These are phyloP conservation scores for Claviceps quebecensis DNA, from an alignment of 2,329 filamentous ascomycete genomes.

Conservation along the genomic window DNA sequence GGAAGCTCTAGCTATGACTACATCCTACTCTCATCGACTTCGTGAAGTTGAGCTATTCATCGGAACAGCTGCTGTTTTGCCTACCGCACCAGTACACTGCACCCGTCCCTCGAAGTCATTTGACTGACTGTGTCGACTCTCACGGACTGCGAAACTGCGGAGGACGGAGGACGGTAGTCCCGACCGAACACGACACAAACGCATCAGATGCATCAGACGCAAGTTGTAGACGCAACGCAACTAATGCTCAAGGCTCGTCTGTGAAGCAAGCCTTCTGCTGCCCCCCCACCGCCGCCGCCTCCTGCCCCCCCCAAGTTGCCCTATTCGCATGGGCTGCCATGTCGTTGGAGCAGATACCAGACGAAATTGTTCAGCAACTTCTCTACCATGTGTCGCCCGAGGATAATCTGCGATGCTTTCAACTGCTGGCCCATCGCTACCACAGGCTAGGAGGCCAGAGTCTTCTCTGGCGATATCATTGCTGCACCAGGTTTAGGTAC, in stretches of 20 bases:
- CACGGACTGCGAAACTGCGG: neutral
- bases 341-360: constrained; percentile 45
- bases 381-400: constrained; percentile 47
- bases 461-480: constrained; percentile 69
- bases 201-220: neutral
- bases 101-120: neutral
- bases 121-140: neutral
- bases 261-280: neutral
- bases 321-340: constrained; percentile 13
- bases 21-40: neutral
- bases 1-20: constrained; percentile 1
- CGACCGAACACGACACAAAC: neutral
- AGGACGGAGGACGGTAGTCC: neutral
- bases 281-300: neutral
- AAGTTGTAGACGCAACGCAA: neutral
- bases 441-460: constrained; percentile 53
- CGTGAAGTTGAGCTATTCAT: neutral
- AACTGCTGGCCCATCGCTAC: constrained; percentile 48
- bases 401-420: constrained; percentile 34
- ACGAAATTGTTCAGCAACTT: constrained; percentile 75
- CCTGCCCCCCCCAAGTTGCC: neutral
- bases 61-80: neutral
- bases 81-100: neutral
- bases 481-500: constrained; percentile 51
- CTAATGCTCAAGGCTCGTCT: neutral